Evolutionary conservation across 208 protist species (phyloP).

Genomic region (Acanthamoeba castellanii): DNA sequence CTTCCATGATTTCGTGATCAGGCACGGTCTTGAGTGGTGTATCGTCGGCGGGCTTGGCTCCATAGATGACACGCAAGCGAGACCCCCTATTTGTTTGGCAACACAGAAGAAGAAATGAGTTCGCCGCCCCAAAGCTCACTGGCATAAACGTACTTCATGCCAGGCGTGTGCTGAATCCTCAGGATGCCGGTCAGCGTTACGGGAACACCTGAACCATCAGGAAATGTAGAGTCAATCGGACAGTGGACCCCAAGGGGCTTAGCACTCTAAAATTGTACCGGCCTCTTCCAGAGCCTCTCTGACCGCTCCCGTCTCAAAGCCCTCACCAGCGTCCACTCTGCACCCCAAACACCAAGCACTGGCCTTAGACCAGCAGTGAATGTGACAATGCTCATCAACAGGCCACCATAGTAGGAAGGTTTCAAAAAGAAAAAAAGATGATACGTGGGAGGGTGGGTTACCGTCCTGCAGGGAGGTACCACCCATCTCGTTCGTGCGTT

Average conservation of each 20-base stretch:
- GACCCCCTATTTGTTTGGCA: background rate
- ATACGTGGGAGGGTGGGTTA: background rate
- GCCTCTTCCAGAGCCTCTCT: constrained; percentile 54
- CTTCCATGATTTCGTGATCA: constrained; percentile 52
- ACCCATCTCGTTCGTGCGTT: constrained; percentile 64
- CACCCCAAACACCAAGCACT: background rate
- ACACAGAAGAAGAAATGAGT: too few species aligned
- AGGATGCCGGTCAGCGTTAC: constrained; percentile 11
- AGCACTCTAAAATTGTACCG: background rate
- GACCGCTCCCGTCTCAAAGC: constrained; percentile 15
- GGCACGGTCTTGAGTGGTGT: constrained; percentile 55
- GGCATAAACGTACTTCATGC: background rate
- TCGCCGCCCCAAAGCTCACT: too few species aligned
- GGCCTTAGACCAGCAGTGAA: background rate
- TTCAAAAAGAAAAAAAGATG: background rate
- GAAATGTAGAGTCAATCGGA: background rate
- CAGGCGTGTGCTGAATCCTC: constrained; percentile 49
- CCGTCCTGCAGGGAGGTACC: constrained; percentile 60
- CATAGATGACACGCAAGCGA: constrained; percentile 58
- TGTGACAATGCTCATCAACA: too few species aligned
- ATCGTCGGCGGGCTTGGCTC: background rate
- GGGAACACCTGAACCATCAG: background rate
- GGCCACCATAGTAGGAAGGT: too few species aligned
- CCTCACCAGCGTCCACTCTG: constrained; percentile 53
- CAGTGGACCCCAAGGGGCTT: background rate